Base-by-base conservation (phyloP, 331 rosid species). In the Stylosanthes scabra region DNA sequence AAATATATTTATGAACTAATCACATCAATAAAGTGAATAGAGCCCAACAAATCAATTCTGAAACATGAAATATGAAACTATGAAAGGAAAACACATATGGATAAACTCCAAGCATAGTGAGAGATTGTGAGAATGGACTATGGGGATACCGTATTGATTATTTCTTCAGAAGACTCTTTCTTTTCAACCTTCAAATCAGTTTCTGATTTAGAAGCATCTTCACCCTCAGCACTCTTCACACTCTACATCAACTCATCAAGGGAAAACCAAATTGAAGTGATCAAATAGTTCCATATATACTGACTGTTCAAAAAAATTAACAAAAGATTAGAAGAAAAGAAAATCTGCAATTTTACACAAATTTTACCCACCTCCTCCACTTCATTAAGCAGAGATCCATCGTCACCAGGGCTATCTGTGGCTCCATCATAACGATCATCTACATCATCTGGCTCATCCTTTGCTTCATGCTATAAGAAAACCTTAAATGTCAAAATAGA, bases 381-480 rank as follows among this genome's bases (percentile, higher is more conserved):
- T 83, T 60, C 56, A 56, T 72, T 25, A 72, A 14, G 52, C 65
- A 34, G 28, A 39, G 84, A 76, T 56, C 74, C 77, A 72, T 72
- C 80, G 62, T 54, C 80, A 62, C 47, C 70, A 67, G 67, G 51
- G 77, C 59, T 41, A 60, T 71, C 66, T n/a, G 77, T 63, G 63
- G 77, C 71, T 47, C 70, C 71, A 65, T 31, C 76, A 76, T 49
- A n/a, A 62, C 63, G 42, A 72, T 84, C 89, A 82, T 70, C 84
- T 78, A 76, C 81, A 55, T 70, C 81, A 45, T 54, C 74, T 63
- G 77, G 50, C 51, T 67, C 78, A 50, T 67, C 79, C 58, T 60
- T 81, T 27, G 61, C 75, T 74, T 45, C 78, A 83, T 81, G 93
- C 97, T 89, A 80, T 50, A 72, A 80, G 77, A 89, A 79, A 62